These are phyloP conservation scores for Aspergillus nomiae DNA, from an alignment of 2,329 filamentous ascomycete species.

Conservation along the genomic window DNA sequence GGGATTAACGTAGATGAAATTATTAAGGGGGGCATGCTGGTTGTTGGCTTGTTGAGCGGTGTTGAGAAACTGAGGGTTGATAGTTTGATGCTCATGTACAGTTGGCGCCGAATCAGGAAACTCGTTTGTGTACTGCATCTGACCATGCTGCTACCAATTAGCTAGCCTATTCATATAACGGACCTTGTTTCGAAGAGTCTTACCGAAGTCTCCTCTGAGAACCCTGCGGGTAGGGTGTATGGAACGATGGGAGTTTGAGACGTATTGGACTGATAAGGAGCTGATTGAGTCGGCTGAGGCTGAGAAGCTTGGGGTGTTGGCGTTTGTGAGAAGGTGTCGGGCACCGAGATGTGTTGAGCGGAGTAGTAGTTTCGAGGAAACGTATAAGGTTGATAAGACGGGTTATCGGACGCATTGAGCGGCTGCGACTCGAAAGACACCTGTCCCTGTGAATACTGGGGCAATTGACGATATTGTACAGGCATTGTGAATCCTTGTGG, in stretches of 20 bases:
- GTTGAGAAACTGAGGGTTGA: constrained; percentile 43
- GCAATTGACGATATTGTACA: constrained; percentile 34
- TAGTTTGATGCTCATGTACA: constrained; percentile 37
- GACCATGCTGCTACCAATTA: constrained; percentile 25
- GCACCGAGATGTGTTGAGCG: constrained; percentile 27
- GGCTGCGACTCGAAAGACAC: constrained; percentile 33
- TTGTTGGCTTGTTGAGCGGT: constrained; percentile 26
- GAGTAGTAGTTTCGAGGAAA: constrained; percentile 36
- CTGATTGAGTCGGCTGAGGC: constrained; percentile 22
- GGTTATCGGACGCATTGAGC: constrained; percentile 30
- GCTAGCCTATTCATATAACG: not conserved
- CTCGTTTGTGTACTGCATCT: constrained; percentile 34
- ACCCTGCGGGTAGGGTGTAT: constrained; percentile 31
- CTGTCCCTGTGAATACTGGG: constrained; percentile 34
- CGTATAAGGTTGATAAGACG: constrained; percentile 36
- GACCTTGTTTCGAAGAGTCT: not conserved
- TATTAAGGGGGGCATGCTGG: constrained; percentile 25
- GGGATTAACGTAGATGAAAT: constrained; percentile 31
- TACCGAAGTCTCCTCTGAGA: constrained; percentile 29
- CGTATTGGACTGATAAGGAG: constrained; percentile 19
- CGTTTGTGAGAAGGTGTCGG: constrained; percentile 32
- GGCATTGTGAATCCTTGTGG: constrained; percentile 30
- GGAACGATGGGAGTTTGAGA: constrained; percentile 26
- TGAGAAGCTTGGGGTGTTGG: constrained; percentile 28
- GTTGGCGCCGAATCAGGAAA: constrained; percentile 27